Percentiles rank a stretch among this genome's conserved stretches.
These are phyloP conservation scores for Cercophora sp. DNA, from an alignment of 495 filamentous ascomycete species.

Conservation along the genomic window DNA sequence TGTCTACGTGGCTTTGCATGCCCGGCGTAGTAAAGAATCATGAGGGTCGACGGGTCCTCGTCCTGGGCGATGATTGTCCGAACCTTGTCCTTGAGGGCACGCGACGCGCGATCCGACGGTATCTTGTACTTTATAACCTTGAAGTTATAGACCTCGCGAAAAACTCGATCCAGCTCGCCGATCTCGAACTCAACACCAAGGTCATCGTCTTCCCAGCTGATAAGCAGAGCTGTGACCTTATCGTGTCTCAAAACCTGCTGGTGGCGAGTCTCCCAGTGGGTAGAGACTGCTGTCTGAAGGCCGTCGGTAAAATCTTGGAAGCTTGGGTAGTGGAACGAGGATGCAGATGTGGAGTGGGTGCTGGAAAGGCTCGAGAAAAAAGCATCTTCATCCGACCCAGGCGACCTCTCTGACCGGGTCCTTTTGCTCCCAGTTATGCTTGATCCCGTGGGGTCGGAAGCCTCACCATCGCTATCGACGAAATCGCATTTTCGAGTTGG, in stretches of 20 bases:
- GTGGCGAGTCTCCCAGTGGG: neutral
- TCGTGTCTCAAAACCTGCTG: neutral
- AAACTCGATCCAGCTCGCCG: neutral
- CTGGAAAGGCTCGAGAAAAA: neutral
- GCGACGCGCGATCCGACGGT: neutral
- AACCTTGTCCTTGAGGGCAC: neutral
- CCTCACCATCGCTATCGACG: too few species aligned
- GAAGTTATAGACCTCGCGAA: neutral
- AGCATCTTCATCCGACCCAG: too few species aligned
- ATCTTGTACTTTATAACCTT: neutral
- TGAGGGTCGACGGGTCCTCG: neutral
- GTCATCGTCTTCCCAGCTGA: constrained; percentile 10
- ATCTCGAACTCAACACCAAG: constrained; percentile 3
- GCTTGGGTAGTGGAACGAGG: constrained; percentile 1
- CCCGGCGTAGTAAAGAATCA: constrained; percentile 8
- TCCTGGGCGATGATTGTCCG: neutral
- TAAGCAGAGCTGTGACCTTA: neutral
- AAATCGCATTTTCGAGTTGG: too few species aligned
- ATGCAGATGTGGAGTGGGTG: constrained; percentile 2
- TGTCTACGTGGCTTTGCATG: constrained; percentile 1
- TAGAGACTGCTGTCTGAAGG: neutral
- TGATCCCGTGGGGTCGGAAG: too few species aligned
- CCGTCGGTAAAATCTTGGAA: neutral
- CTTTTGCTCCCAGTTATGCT: too few species aligned
- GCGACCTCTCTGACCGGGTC: too few species aligned